Base-by-base conservation (phyloP, 2,329 filamentous ascomycete genomes). In the Ophiostoma novo-ulmi region DNA sequence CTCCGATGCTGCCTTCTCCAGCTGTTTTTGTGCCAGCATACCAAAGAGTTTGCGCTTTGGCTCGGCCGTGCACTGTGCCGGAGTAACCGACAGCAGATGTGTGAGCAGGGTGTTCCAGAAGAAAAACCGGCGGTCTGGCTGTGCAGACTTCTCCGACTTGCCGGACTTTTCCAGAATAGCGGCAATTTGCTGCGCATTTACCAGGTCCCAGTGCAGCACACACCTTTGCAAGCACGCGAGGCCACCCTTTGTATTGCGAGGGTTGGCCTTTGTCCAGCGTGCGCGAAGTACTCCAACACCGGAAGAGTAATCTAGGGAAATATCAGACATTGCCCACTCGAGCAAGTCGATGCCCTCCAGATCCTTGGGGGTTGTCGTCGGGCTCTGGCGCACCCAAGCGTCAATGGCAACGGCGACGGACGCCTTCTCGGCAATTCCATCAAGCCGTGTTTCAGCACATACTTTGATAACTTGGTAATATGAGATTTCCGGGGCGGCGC, bases 151-250 rank as follows among this genome's bases (percentile, higher is more conserved):
- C 72, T 87, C 85, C 10, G 63, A 39, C 13, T 8, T 65, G 63
- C 35, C 78, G 68, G 82, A 82, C 75, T 83, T 83, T 72, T 87
- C 85, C 36, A 87, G 75, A 0, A 82, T 81, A 1, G 83, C 83
- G 0, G 85, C 83, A 75, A 88, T 87, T 84, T 87, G 84, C 76
- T 88, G 86, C 1, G 85, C 85, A 74, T 84, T 85, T 71, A 81
- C 79, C 70, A 87, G 80, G 73, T 88, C 86, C 80, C 84, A 86
- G 69, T 85, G 80, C 72, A 83, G 77, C 70, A 88, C 75, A 73
- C 86, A 88, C 10, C 83, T 81, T 73, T 85, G 81, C 64, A 88
- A 78, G 71, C 83, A 87, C 79, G 79, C 10, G 80, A 78, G 5
- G 78, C 81, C 22, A 76, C 75, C 39, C 75, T 76, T 31, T 8